Evolutionary conservation across 1,284 basidiomycete species (phyloP), one percentile per base, ranked within the genome.

Genomic region (Mycena sp.): DNA sequence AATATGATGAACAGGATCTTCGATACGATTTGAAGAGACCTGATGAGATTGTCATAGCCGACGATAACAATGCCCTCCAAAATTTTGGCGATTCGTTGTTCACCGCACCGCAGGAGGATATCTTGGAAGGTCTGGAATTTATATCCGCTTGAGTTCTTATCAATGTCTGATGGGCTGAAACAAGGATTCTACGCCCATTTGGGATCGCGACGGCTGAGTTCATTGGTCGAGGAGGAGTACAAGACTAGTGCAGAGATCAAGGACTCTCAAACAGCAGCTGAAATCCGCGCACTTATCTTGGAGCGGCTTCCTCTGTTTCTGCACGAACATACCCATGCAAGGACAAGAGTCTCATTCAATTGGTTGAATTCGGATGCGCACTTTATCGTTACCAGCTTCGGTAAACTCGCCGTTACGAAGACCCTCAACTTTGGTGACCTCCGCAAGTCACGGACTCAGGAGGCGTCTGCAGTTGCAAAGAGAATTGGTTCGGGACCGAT

Each of bases 231-330:
- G 62, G 93, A 96, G 70, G 88, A 93, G 46, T 92, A 93, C 70
- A 84, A 87, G 54, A 83, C 86, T 0, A 80, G 83, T 3, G 77
- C 73, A 7, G 89, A 92, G 72, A 75, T 88, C 32, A 75, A 74
- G 53, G 76, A 80, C 40, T 79, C 83, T 0, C 84, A 81, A 64
- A 74, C 77, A 30, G 84, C 88, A 0, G 70, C 72, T 1, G 85
- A 88, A 12, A 83, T 83, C 10, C 85, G 87, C 7, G 70, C 79
- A 2, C 81, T 95, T 32, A 87, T 97, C 1, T 78, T 97, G n/a
- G 93, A 99, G 77, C 84, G 97, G 26, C 81, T 98, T 14, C 94
- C 95, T 0, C 81, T 99, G 32, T 99, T 99, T 80, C 81, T 99
- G 9, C 92, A 98, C 57, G 96, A 98, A 71, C 91, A 95, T 62